Conservation (phyloP, 1,139 yeast genomes). For the Petasospora fabianii region DNA sequence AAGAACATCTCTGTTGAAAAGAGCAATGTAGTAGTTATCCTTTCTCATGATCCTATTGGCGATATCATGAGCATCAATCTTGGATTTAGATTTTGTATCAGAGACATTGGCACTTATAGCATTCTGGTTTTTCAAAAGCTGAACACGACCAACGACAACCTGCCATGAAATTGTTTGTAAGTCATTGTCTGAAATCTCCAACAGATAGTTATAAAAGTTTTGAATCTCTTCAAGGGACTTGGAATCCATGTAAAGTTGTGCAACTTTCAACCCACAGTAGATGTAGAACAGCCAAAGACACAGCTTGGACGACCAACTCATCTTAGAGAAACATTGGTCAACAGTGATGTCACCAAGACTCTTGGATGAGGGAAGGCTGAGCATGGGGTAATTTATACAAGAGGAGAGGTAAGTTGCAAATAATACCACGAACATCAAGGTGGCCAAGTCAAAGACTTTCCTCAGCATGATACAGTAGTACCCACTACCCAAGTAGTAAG, state of each 20-base stretch:
- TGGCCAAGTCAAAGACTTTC: conserved; percentile 61
- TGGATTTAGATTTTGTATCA: conserved; percentile 64
- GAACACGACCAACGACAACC: conserved; percentile 72
- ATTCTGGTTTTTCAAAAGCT: conserved; percentile 75
- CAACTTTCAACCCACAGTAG: conserved; percentile 52
- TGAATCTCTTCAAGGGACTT: conserved; percentile 33
- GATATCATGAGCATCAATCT: conserved; percentile 87
- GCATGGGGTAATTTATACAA: conserved; percentile 68
- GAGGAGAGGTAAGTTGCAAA: conserved; percentile 77
- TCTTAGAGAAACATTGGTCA: conserved; percentile 55
- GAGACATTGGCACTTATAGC: conserved; percentile 48
- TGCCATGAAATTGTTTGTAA: conserved; percentile 94
- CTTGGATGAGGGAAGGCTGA: conserved; percentile 29
- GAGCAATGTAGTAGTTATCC: conserved; percentile 88
- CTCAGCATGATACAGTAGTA: conserved; percentile 68
- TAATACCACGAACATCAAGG: conserved; percentile 72
- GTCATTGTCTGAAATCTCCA: conserved; percentile 73
- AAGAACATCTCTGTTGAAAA: conserved; percentile 74
- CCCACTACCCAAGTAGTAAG: conserved; percentile 84
- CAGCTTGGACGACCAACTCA: conserved; percentile 45
- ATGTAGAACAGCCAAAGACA: conserved; percentile 58
- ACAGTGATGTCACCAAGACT: conserved; percentile 47
- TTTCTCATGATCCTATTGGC: conserved; percentile 95
- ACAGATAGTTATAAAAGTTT: conserved; percentile 44
- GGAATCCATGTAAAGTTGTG: conserved; percentile 53